Evolutionary conservation across 768 basidiomycete species (phyloP).

Genomic region (Artomyces pyxidatus): DNA sequence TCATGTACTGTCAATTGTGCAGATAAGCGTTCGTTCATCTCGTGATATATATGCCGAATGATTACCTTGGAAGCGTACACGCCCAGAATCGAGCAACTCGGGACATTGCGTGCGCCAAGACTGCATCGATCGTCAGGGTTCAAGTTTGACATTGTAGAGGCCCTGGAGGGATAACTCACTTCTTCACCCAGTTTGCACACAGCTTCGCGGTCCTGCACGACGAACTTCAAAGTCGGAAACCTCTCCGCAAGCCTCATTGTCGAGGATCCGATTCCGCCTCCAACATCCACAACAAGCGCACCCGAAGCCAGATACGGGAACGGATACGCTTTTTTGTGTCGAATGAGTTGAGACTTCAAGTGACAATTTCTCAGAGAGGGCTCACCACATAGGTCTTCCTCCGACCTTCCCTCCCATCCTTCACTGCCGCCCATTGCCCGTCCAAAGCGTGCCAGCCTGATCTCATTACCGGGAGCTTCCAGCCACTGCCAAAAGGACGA

Average conservation of each 20-base stretch:
- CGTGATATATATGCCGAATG: too few species aligned
- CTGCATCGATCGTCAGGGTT: conserved; percentile 1
- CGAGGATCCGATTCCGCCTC: conserved; percentile 58
- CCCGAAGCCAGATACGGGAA: conserved; percentile 46
- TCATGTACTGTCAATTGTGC: conserved; percentile 73
- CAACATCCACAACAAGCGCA: conserved; percentile 55
- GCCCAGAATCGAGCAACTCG: conserved; percentile 12
- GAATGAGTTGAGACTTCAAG: conserved; percentile 3
- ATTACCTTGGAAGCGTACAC: conserved; percentile 15
- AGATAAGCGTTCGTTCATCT: too few species aligned
- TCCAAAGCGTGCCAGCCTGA: conserved; percentile 57
- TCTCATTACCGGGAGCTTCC: conserved; percentile 42
- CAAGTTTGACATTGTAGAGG: background rate
- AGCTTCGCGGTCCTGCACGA: conserved; percentile 54
- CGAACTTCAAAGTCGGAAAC: conserved; percentile 35
- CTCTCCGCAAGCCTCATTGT: conserved; percentile 35
- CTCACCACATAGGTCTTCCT: conserved; percentile 21
- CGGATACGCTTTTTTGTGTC: conserved; percentile 38
- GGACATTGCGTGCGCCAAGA: conserved; percentile 15
- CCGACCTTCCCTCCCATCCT: conserved; percentile 55
- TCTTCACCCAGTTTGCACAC: conserved; percentile 43
- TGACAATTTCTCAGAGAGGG: background rate
- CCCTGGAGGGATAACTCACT: conserved; percentile 13
- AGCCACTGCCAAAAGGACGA: conserved; percentile 63
- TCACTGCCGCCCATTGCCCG: conserved; percentile 69